These are phyloP conservation scores for Rhodomyrtus psidioides DNA, from an alignment of 441 rosid species.

Conservation along the genomic window DNA sequence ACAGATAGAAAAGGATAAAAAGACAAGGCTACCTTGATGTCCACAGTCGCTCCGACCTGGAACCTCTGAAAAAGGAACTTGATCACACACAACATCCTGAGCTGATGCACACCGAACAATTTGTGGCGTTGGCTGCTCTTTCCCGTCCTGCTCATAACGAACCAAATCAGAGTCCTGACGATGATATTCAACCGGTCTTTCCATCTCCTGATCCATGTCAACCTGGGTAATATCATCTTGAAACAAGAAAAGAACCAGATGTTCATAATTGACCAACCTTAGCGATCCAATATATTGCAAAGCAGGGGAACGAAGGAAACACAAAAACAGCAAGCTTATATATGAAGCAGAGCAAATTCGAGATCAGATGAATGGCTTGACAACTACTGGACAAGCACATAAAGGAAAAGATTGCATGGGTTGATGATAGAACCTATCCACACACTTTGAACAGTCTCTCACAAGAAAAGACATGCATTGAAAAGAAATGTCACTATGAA, in stretches of 20 bases:
- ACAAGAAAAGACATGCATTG: neutral
- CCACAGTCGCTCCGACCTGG: constrained; percentile 19
- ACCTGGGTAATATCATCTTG: constrained; percentile 68
- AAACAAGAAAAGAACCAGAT: neutral
- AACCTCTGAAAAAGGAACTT: constrained; percentile 1
- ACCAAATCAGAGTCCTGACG: constrained; percentile 13
- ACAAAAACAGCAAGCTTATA: neutral
- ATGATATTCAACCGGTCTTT: constrained; percentile 13
- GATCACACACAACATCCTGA: constrained; percentile 1
- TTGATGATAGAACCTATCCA: neutral
- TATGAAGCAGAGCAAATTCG: neutral
- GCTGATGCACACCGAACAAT: constrained; percentile 12
- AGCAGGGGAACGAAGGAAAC: neutral
- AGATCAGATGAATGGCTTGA: neutral
- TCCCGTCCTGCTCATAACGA: constrained; percentile 3
- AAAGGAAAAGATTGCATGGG: neutral
- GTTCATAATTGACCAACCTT: neutral
- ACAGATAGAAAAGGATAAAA: neutral
- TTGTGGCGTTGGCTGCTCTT: constrained; percentile 10
- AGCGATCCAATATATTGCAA: neutral
- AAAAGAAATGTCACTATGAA: neutral
- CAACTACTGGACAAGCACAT: neutral
- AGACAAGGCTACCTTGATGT: constrained; percentile 4
- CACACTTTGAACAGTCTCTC: neutral
- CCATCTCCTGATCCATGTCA: constrained; percentile 24